A percentile compares a stretch with the other conserved stretches of the same genome.
These are phyloP conservation scores for Rhizopus arrhizus DNA, from an alignment of 371 early-diverging fungal species.

Conservation along the genomic window DNA sequence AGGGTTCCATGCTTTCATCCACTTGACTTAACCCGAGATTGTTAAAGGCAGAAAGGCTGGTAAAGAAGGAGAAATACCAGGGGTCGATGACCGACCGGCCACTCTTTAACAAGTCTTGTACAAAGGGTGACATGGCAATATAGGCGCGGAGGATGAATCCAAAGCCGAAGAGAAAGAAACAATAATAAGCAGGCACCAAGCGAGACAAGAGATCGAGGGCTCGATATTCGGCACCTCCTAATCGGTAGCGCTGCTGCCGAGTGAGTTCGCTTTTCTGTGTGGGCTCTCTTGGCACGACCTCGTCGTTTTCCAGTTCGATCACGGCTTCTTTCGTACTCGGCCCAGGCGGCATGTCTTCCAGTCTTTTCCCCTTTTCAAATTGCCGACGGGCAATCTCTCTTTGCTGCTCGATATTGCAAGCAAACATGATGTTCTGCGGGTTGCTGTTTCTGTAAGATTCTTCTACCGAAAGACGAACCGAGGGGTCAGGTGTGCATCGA, in stretches of 20 bases:
- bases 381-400: constrained; percentile 41
- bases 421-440: constrained; percentile 45
- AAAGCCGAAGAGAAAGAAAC: constrained; percentile 33
- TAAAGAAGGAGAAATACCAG: constrained; percentile 46
- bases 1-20: constrained; percentile 44
- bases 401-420: constrained; percentile 45
- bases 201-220: constrained; percentile 42
- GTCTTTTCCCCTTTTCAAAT: constrained; percentile 38
- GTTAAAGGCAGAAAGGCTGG: constrained; percentile 38
- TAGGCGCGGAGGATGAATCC: constrained; percentile 39
- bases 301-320: constrained; percentile 18
- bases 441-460: not conserved
- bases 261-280: constrained; percentile 50
- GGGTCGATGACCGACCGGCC: constrained; percentile 29
- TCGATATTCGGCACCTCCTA: constrained; percentile 54
- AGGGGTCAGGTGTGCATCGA: not conserved
- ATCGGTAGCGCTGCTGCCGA: constrained; percentile 40
- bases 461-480: too few relatives aligned
- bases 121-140: constrained; percentile 35
- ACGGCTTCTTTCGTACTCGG: not conserved
- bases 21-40: constrained; percentile 39
- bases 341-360: constrained; percentile 30
- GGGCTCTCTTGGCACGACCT: constrained; percentile 46
- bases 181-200: constrained; percentile 42
- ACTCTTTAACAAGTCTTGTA: constrained; percentile 30